phyloP scores from a whole-genome alignment of 331 rosid species.

The Quercus phellos region DNA sequence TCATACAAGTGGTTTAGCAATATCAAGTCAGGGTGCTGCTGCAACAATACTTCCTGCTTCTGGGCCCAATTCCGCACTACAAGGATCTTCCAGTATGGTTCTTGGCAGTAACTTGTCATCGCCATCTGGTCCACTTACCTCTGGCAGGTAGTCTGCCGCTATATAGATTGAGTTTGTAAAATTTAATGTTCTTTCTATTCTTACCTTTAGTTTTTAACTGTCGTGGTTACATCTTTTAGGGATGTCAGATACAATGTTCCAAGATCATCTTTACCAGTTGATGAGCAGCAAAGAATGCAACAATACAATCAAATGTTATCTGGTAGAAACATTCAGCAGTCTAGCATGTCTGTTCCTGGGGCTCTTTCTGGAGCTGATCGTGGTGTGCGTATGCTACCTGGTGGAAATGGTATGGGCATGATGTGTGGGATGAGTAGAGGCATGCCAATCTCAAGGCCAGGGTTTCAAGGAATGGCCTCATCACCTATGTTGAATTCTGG shows the following conservation, averaged over 20 bases:
- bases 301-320: conserved; percentile 77
- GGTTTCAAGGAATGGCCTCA: conserved; percentile 73
- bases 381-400: conserved; percentile 73
- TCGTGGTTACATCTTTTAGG: conserved; percentile 29
- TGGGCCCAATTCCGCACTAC: conserved; percentile 62
- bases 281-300: conserved; percentile 88
- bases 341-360: conserved; percentile 65
- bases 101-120: conserved; percentile 58
- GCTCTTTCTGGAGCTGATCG: conserved; percentile 79
- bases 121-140: conserved; percentile 50
- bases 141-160: conserved; percentile 52
- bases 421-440: conserved; percentile 77
- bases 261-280: conserved; percentile 62
- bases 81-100: conserved; percentile 66
- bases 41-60: conserved; percentile 55
- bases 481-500: conserved; percentile 71
- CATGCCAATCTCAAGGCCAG: conserved; percentile 76
- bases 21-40: conserved; percentile 66
- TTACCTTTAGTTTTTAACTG: not conserved
- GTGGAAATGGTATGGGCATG: conserved; percentile 83
- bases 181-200: not conserved
- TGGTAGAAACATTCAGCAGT: conserved; percentile 65
- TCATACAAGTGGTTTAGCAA: conserved; percentile 61
- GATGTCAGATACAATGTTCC: conserved; percentile 73
- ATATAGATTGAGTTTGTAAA: not conserved